Evolutionary conservation across 2,329 filamentous ascomycete genomes (phyloP).

Genomic region (Epichloe scottii): DNA sequence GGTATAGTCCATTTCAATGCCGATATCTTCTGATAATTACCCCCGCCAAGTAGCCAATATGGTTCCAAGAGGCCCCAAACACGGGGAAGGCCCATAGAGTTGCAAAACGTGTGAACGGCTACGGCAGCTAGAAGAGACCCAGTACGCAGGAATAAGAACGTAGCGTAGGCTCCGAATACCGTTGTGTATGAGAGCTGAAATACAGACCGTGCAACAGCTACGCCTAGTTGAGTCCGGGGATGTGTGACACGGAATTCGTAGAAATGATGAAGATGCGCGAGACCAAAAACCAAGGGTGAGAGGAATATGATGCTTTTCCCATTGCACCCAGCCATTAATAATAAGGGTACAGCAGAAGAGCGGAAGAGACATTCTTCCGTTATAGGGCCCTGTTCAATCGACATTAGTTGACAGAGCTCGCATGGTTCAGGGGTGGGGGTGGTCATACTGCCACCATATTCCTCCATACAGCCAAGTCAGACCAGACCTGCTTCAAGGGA

Average conservation of each 20-base stretch:
- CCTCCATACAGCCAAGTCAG: constrained; percentile 71
- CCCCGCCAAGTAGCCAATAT: constrained; percentile 22
- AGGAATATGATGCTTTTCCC: constrained; percentile 56
- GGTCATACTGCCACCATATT: constrained; percentile 68
- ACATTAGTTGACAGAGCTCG: constrained; percentile 1
- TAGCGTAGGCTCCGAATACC: constrained; percentile 85
- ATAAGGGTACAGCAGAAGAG: constrained; percentile 69
- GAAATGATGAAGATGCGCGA: constrained; percentile 90
- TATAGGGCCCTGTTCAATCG: constrained; percentile 55
- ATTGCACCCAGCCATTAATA: constrained; percentile 56
- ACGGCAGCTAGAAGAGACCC: constrained; percentile 69
- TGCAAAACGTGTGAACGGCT: constrained; percentile 77
- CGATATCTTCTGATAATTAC: constrained; percentile 12
- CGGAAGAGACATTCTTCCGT: constrained; percentile 94
- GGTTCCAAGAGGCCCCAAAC: constrained; percentile 68
- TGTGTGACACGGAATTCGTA: constrained; percentile 84
- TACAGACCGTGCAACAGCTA: constrained; percentile 57
- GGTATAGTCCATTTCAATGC: constrained; percentile 51
- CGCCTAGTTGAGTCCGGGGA: constrained; percentile 50
- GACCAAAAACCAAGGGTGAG: constrained; percentile 79
- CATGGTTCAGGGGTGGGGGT: background rate
- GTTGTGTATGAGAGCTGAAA: constrained; percentile 87
- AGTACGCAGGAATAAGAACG: constrained; percentile 77
- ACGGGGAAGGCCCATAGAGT: constrained; percentile 78
- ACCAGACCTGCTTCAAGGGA: constrained; percentile 46